These are phyloP conservation scores for Boletus eberwhitei DNA, from an alignment of 768 basidiomycete genomes.

Conservation along the genomic window DNA sequence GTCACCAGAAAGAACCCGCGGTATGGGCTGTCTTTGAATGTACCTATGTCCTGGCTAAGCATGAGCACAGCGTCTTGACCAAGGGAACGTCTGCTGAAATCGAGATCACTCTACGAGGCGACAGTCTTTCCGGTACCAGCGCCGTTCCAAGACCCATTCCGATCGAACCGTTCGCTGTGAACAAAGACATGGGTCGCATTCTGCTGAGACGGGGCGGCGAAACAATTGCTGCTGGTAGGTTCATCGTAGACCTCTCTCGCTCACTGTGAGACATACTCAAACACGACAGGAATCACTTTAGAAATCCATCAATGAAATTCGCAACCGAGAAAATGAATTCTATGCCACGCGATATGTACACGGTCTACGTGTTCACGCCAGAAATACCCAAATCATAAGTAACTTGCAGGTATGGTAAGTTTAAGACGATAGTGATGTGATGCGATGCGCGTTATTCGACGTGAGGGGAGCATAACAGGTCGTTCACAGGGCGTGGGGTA, in stretches of 20 bases:
- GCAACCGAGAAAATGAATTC: constrained; percentile 1
- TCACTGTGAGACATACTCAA: constrained; percentile 1
- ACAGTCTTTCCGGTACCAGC: constrained; percentile 46
- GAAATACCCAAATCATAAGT: constrained; percentile 2
- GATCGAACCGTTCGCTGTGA: constrained; percentile 77
- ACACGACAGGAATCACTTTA: constrained; percentile 42
- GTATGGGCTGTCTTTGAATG: constrained; percentile 34
- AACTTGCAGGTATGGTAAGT: constrained; percentile 19
- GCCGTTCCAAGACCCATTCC: constrained; percentile 62
- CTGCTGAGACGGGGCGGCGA: constrained; percentile 86
- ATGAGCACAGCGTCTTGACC: constrained; percentile 64
- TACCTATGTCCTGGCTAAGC: constrained; percentile 3
- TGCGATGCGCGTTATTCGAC: constrained; percentile 7
- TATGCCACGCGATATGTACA: constrained; percentile 12
- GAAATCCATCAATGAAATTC: constrained; percentile 34
- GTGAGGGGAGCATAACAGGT: constrained; percentile 17
- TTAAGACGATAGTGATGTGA: constrained; percentile 10
- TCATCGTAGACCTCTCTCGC: not conserved
- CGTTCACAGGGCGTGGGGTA: constrained; percentile 11
- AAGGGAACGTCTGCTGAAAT: constrained; percentile 85
- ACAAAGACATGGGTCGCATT: constrained; percentile 96
- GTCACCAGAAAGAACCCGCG: constrained; percentile 78
- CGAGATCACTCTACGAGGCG: constrained; percentile 68
- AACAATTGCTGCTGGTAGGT: constrained; percentile 86
- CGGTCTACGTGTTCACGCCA: constrained; percentile 12